Base-by-base conservation (phyloP, 371 early-diverging fungal genomes). In the Coemansia sp. region DNA sequence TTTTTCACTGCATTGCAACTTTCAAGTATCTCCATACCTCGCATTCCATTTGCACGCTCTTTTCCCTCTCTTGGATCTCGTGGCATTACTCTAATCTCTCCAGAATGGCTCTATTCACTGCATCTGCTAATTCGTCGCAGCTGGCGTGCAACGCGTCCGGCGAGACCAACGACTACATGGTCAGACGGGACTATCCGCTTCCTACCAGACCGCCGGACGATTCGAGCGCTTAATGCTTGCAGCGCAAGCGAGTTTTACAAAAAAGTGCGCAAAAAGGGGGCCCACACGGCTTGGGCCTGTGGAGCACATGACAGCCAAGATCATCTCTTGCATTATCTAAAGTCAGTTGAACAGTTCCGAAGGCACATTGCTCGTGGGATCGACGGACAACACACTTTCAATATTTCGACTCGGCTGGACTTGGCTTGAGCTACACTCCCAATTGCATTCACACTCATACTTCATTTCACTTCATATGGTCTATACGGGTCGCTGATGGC, bases 161-260 rank as follows among this genome's bases (percentile, higher is more conserved):
- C 4, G 47, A 24, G 13, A 5, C 11, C 34, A 29, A 48, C 24
- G 61, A 59, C 45, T 55, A 59, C 29, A 29, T 21, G 16, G 26
- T 53, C 26, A 34, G 58, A 10, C 65, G 74, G 31, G 74, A 74
- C 67, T 74, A 74, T 37, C 74, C 74, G 1, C 40, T 58, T 29
- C 74, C 74, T 22, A 66, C 66, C 47, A 63, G 71, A 37, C 74
- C 74, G 13, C 67, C 71, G 5, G 37, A 48, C 42, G 74, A 74
- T 26, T 24, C 45, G 48, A 64, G 21, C n/a, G 60, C 47, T 8
- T 59, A 45, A 42, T 34, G 57, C 47, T 40, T 10, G 51, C 51
- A 10, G 51, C 51, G 51, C 21, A 50, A 10, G 16, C 51, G 51
- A 21, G 51, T 21, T 5, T 24, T 3, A n/a, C 11, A 10, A n/a